Base-by-base conservation (phyloP, 2,329 filamentous ascomycete genomes). In the Ascocoryne sarcoides region DNA sequence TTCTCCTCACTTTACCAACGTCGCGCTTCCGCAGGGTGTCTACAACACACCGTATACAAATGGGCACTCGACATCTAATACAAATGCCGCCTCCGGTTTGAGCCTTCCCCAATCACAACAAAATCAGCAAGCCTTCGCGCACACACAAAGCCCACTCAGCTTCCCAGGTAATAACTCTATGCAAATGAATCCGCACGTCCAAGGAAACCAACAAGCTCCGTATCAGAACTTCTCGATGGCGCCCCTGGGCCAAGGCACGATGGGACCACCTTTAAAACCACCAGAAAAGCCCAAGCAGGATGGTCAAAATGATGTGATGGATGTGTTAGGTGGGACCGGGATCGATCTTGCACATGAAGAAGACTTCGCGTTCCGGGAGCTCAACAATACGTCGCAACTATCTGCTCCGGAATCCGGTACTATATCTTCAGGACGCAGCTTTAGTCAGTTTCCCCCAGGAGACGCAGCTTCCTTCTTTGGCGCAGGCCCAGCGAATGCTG, bases 271-370 rank as follows among this genome's bases (percentile, higher is more conserved):
- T 53, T 79, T 72, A 53, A 76, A 74, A 54, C 76, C 69, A 43
- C 68, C 69, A 14, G 82, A 83, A 42, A 58, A 54, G 34, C 34
- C 46, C 12, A 59, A 77, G 32, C 70, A 73, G 10, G 86, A 79
- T 49, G 71, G 73, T 40, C 23, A 26, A 12, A 69, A 89, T 53
- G 86, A 94, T 54, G 73, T 89, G 33, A 85, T 82, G 49, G 89
- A 95, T 64, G 84, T 88, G 37, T 64, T 95, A 40, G 81, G 82
- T 14, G 85, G 84, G 14, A 90, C 87, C 12, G 88, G 87, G 36
- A 87, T 95, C 48, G 85, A 95, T 65, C 64, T 95, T 34, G 79
- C 82, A 43, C 87, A 87, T 49, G 89, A 95, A 61, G 86, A 93
- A 56, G 84, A 88, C 52, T 84, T 79, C 50, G 70, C 92, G 60